These are phyloP conservation scores for Morella rubra DNA, from an alignment of 306 rosid genomes.

Conservation along the genomic window DNA sequence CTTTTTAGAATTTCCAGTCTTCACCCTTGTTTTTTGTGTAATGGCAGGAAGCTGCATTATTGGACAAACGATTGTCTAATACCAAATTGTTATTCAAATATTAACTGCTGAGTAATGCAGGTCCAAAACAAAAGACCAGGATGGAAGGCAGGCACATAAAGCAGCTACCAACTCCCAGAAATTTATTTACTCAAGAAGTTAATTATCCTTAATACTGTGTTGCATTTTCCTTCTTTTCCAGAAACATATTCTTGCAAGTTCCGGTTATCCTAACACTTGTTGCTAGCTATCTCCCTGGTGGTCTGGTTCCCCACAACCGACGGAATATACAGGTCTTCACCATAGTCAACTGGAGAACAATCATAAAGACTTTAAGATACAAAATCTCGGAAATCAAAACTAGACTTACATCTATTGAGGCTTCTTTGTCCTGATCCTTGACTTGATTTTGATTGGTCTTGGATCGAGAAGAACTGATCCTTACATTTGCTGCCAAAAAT, in stretches of 20 bases:
- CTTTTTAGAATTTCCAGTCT: not conserved
- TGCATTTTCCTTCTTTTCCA: not conserved
- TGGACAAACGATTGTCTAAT: slow-evolving; percentile 7
- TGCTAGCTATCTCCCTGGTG: not conserved
- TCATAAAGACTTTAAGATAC: not conserved
- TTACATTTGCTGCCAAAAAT: slow-evolving; percentile 1
- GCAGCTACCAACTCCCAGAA: not conserved
- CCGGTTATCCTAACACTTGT: not conserved
- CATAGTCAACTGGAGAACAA: not conserved
- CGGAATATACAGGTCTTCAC: not conserved
- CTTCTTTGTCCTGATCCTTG: slow-evolving; percentile 5
- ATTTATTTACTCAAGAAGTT: not conserved
- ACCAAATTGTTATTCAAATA: not conserved
- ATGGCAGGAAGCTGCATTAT: not conserved
- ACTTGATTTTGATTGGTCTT: not conserved
- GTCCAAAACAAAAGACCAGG: not conserved
- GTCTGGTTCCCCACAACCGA: not conserved
- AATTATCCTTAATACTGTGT: not conserved
- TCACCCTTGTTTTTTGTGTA: slow-evolving; percentile 1
- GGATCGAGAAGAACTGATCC: not conserved
- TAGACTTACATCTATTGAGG: slow-evolving; percentile 10
- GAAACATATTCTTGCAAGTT: not conserved
- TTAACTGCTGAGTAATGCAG: not conserved
- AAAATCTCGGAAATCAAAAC: slow-evolving; percentile 11
- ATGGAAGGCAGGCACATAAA: not conserved